phyloP scores from a whole-genome alignment of 1,139 yeast genomes.

The Wickerhamiella pararugosa region DNA sequence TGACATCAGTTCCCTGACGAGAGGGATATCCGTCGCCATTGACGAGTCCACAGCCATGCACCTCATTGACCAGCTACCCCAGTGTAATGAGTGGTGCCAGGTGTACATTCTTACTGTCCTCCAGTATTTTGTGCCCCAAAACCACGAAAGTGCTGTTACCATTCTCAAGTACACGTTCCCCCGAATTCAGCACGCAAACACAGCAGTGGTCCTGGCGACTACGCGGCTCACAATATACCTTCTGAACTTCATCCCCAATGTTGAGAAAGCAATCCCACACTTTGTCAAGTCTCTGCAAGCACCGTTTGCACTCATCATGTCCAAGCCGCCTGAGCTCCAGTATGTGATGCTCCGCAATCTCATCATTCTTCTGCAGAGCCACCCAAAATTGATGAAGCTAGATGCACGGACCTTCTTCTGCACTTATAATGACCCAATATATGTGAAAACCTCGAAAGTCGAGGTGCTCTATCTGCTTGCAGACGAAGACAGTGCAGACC shows the following conservation, averaged over 20 bases:
- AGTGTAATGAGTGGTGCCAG: constrained; percentile 72
- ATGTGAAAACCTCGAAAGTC: constrained; percentile 77
- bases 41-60: constrained; percentile 42
- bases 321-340: constrained; percentile 74
- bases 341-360: constrained; percentile 72
- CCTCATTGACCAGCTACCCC: constrained; percentile 35
- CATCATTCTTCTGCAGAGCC: constrained; percentile 54
- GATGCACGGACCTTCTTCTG: constrained; percentile 72
- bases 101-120: constrained; percentile 54
- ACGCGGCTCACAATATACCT: constrained; percentile 58
- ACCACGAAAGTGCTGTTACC: constrained; percentile 45
- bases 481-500: constrained; percentile 41
- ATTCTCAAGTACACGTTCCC: constrained; percentile 60
- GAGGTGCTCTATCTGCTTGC: constrained; percentile 77
- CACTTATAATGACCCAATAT: constrained; percentile 71
- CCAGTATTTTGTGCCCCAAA: constrained; percentile 57
- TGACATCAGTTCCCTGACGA: constrained; percentile 46
- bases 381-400: constrained; percentile 43
- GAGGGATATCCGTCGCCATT: constrained; percentile 36
- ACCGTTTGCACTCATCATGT: constrained; percentile 53
- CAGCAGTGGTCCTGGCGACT: constrained; percentile 69
- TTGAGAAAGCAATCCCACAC: constrained; percentile 31
- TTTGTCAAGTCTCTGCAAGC: constrained; percentile 52
- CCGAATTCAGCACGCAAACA: constrained; percentile 63
- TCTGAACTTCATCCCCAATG: constrained; percentile 44